A percentile compares a stretch with the other conserved stretches of the same genome.
These are phyloP conservation scores for Haematococcus lacustris DNA, from an alignment of 139 green algal species.

Conservation along the genomic window DNA sequence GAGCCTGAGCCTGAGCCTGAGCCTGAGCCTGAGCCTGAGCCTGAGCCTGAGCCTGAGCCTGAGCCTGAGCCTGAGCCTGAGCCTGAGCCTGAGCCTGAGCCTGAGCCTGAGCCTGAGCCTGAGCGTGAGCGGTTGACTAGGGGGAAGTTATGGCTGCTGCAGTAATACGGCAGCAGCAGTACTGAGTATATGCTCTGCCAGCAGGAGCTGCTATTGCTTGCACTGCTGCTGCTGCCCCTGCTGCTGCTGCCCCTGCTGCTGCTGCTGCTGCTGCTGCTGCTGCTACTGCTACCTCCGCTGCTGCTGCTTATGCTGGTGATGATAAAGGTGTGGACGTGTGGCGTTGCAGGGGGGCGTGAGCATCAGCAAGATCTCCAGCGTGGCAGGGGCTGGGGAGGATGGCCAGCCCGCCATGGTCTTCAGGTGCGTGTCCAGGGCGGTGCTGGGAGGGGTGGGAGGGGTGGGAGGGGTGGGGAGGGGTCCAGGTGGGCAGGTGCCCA, in stretches of 20 bases:
- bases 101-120: too few species aligned
- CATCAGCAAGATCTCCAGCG: slow-evolving; percentile 34
- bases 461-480: too few species aligned
- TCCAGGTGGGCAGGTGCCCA: neutral
- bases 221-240: neutral
- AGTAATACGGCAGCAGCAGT: too few species aligned
- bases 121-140: too few species aligned
- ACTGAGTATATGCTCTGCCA: neutral
- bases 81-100: too few species aligned
- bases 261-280: slow-evolving; percentile 9
- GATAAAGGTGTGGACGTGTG: neutral
- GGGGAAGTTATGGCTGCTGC: too few species aligned
- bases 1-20: too few species aligned
- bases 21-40: too few species aligned
- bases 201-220: neutral
- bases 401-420: slow-evolving; percentile 52
- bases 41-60: too few species aligned
- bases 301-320: neutral
- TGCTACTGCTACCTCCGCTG: slow-evolving; percentile 2
- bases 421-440: slow-evolving; percentile 7
- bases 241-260: neutral
- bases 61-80: too few species aligned
- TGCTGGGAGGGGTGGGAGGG: too few species aligned
- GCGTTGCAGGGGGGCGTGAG: slow-evolving; percentile 64
- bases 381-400: slow-evolving; percentile 49